Evolutionary conservation across 2,329 filamentous ascomycete species (phyloP), one percentile per base, ranked within the genome.

Genomic region (Ceratocystis cacaofunesta): DNA sequence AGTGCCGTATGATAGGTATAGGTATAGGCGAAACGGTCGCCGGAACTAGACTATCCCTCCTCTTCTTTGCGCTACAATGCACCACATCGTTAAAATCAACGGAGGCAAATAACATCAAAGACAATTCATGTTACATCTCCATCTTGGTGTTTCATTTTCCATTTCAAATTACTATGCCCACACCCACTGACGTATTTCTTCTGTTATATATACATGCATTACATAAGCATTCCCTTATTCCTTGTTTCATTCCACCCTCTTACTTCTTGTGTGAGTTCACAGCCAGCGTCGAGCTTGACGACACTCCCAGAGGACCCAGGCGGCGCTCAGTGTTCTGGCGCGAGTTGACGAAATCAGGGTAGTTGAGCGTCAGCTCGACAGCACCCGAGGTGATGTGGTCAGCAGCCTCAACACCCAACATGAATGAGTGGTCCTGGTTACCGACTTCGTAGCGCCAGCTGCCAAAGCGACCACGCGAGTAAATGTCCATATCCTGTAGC

Each of bases 391-490:
- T 84, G 73, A 96, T 90, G 79, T 90, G 85, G 78, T 96, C 92
- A 48, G 85, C 91, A 61, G 92, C 92, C 79, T 96, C 92, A 22
- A 96, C 92, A 74, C 92, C 92, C 69, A 96, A 81, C 92, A 96
- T 96, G 78, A 96, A 96, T 30, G 88, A 92, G 82, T 96, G 92
- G 78, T 96, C 92, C 82, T 96, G 91, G 83, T 96, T 96, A 74
- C 90, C 91, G 70, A 85, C 89, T 78, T 99, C 94, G 80, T 99
- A 99, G 74, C 90, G 84, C 94, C 94, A 99, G 81, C 88, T 92
- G 72, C 94, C 94, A 78, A 99, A 99, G 69, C 94, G 92, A 72
- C 94, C 94, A 77, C 94, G 90, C 58, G 92, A 96, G 80, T 87
- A 89, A 78, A 99, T 99, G 74, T 86, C 92, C 81, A 90, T 85